A percentile compares a stretch with the other conserved stretches of the same genome.
These are phyloP conservation scores for Diaporthe amygdali DNA, from an alignment of 2,329 filamentous ascomycete species.

Conservation along the genomic window DNA sequence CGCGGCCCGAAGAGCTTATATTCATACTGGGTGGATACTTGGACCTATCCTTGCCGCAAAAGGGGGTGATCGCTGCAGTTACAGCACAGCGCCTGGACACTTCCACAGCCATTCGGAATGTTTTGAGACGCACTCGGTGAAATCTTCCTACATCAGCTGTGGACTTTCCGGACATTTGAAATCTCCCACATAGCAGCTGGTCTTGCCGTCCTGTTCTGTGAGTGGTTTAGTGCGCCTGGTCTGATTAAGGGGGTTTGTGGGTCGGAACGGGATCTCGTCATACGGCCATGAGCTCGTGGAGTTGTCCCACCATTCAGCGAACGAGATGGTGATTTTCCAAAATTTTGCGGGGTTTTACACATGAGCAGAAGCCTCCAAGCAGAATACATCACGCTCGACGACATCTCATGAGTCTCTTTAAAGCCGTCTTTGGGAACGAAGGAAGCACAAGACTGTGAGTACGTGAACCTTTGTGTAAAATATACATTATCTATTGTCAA, in stretches of 20 bases:
- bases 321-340: neutral
- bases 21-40: neutral
- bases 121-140: neutral
- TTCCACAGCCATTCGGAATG: neutral
- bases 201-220: neutral
- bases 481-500: neutral
- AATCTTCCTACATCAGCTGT: neutral
- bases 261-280: neutral
- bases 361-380: neutral
- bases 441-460: neutral
- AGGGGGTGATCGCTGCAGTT: neutral
- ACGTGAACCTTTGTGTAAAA: neutral
- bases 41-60: neutral
- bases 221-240: neutral
- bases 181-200: neutral
- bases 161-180: neutral
- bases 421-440: no score
- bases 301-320: slow-evolving; percentile 6
- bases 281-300: neutral
- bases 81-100: neutral
- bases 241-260: slow-evolving; percentile 8
- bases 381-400: neutral
- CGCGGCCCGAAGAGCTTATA: neutral
- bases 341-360: neutral
- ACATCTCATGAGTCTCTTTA: neutral